Base-by-base conservation (phyloP, 352 stramenopile genomes). In the Globisporangium sylvaticum region DNA sequence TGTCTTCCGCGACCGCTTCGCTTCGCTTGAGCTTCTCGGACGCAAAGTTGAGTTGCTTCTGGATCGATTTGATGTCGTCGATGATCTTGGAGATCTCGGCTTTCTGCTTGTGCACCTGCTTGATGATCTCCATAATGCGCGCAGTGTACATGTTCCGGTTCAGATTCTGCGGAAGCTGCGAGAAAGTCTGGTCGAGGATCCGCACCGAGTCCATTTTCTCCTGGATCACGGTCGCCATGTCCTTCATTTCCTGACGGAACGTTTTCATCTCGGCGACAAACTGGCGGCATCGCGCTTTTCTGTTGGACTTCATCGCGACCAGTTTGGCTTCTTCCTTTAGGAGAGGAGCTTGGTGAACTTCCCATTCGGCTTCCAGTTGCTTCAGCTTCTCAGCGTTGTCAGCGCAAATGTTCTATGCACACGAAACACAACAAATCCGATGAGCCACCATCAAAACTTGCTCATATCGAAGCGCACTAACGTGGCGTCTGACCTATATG, bases 121-220 rank as follows among this genome's bases (percentile, higher is more conserved):
- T 92, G 76, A 94, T 97, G 66, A 97, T 96, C 67, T 96, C 90
- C 79, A 96, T 90, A 67, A 97, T 96, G 1, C 90, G 87, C 32
- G 84, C 81, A 29, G 83, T 96, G 76, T 97, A 97, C 67, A 90
- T 85, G 68, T 77, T 88, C 44, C 89, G 87, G 63, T 90, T 84
- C 72, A 81, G 61, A 42, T 84, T 71, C 37, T 74, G 81, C 4
- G 77, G 77, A 8, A 88, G 75, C 56, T 65, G 77, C 24, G 79
- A 75, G 57, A 84, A 84, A 34, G 78, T 71, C 15, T 78, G 83
- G 52, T 96, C 84, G 9, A 97, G 76, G 8, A 67, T 54, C 10
- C 66, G 67, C 22, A 89, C 25, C 53, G 70, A 64, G 18, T 92
- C 79, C 73, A 89, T 83, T 69, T 95, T 96, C 9, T 81, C 74